Percentiles rank a stretch among this genome's conserved stretches.
Conservation (phyloP, 225 moss, liverwort and hornwort genomes). For the Pleurozium schreberi region DNA sequence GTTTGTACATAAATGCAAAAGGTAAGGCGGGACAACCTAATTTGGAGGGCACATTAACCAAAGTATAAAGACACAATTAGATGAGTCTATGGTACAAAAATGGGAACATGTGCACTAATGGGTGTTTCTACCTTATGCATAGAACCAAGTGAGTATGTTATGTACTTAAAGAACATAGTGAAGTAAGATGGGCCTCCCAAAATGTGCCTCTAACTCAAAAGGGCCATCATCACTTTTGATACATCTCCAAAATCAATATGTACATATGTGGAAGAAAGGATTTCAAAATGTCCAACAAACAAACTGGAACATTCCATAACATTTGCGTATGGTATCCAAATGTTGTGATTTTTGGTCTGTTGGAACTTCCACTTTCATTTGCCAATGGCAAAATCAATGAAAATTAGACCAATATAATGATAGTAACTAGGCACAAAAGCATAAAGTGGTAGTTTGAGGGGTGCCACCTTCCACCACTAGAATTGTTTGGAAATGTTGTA, state of each 20-base stretch:
- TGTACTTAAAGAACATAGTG: background rate
- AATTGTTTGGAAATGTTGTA: background rate
- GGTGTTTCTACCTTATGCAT: too few relatives aligned
- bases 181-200: background rate
- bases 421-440: background rate
- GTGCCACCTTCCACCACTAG: accelerated
- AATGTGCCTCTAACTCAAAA: background rate
- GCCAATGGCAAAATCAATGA: background rate
- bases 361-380: background rate
- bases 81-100: too few relatives aligned
- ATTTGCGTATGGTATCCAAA: background rate
- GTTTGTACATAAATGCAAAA: background rate
- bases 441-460: accelerated
- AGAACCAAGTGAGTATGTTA: too few relatives aligned
- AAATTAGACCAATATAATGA: background rate
- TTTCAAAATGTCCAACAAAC: accelerated
- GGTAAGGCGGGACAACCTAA: too few relatives aligned
- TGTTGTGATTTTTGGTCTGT: background rate
- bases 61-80: too few relatives aligned
- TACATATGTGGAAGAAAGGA: background rate
- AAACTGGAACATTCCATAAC: too few relatives aligned
- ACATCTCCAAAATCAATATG: background rate
- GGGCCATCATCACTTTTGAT: accelerated
- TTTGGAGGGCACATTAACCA: too few relatives aligned
- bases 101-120: too few relatives aligned